Conservation (phyloP, 2,329 filamentous ascomycete genomes). For the Colletotrichum truncatum region DNA sequence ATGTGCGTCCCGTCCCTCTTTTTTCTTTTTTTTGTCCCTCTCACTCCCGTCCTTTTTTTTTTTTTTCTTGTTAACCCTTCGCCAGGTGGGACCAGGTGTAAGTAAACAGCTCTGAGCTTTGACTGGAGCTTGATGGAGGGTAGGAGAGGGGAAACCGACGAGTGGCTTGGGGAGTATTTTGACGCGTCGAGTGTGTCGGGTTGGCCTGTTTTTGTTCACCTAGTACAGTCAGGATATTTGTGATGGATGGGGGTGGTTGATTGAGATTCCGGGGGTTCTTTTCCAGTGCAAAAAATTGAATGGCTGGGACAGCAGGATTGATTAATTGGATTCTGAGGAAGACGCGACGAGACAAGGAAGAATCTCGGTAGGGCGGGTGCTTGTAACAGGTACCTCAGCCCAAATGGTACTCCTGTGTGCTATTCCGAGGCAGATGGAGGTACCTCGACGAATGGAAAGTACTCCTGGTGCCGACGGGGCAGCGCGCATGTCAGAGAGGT, state of each 20-base stretch:
- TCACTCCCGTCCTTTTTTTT: no score
- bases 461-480: slow-evolving; percentile 1
- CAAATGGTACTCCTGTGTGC: not conserved
- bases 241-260: not conserved
- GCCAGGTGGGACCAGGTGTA: slow-evolving; percentile 17
- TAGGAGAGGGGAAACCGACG: not conserved
- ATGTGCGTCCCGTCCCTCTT: not conserved
- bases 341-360: slow-evolving; percentile 13
- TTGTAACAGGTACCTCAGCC: slow-evolving; percentile 11
- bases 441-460: not conserved
- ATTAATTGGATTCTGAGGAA: slow-evolving; percentile 8
- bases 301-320: slow-evolving; percentile 20
- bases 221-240: not conserved
- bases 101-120: not conserved
- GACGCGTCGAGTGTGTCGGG: slow-evolving; percentile 25
- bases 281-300: not conserved
- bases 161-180: slow-evolving; percentile 3
- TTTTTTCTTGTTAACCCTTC: not conserved
- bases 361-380: slow-evolving; percentile 16
- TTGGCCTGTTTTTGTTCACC: slow-evolving; percentile 1
- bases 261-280: not conserved
- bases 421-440: not conserved
- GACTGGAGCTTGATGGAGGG: not conserved
- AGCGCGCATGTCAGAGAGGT: not conserved
- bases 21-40: not conserved